Conservation (phyloP, 139 green algal species). For the Microglena sp. region DNA sequence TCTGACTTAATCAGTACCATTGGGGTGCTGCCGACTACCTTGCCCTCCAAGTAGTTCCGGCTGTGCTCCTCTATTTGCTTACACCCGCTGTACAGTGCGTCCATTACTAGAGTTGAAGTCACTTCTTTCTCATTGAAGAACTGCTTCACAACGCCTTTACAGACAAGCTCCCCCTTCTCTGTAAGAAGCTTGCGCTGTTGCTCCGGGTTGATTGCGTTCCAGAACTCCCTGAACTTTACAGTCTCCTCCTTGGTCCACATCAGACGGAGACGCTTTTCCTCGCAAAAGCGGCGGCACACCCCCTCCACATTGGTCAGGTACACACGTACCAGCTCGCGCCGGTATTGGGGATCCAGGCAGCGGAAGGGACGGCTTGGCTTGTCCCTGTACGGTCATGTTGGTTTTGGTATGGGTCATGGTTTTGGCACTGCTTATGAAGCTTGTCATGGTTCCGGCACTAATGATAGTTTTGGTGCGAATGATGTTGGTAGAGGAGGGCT, state of each 20-base stretch:
- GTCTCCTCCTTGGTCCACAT: conserved; percentile 45
- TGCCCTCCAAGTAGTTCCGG: conserved; percentile 28
- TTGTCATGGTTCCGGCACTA: too few relatives aligned
- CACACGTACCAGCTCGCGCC: conserved; percentile 90
- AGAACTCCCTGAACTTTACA: conserved; percentile 56
- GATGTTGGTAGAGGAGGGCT: too few relatives aligned
- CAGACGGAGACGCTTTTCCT: conserved; percentile 71
- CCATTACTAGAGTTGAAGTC: conserved; percentile 95
- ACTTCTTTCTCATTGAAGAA: conserved; percentile 99
- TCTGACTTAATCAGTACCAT: conserved; percentile 33
- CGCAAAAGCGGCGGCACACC: conserved; percentile 84
- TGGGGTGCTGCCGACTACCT: conserved; percentile 14
- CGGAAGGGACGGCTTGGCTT: conserved; percentile 66
- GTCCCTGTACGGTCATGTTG: conserved; percentile 50
- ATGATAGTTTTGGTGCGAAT: too few relatives aligned
- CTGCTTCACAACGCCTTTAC: conserved; percentile 85
- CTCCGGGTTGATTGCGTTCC: too few relatives aligned
- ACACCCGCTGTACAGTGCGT: conserved; percentile 81
- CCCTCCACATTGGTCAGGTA: conserved; percentile 96
- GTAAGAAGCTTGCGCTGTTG: conserved; percentile 38
- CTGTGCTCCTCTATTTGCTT: conserved; percentile 66
- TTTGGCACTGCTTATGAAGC: too few relatives aligned
- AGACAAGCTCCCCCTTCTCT: conserved; percentile 53
- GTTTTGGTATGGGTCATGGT: neutral
- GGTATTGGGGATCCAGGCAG: conserved; percentile 92